Conservation (phyloP, 225 moss, liverwort and hornwort species). For the Antitrichia curtipendula region DNA sequence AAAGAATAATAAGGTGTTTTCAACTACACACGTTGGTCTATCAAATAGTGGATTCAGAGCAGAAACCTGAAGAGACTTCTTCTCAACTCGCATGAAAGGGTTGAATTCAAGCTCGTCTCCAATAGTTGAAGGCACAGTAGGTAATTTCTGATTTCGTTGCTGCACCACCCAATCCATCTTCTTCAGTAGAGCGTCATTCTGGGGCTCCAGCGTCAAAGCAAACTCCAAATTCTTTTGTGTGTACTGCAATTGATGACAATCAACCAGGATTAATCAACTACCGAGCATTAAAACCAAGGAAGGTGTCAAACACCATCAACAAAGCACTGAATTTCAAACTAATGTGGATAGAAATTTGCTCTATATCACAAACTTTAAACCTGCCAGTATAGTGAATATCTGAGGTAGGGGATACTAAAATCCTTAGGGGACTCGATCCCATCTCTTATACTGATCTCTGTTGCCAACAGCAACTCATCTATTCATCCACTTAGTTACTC, state of each 20-base stretch:
- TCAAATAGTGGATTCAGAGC: background rate
- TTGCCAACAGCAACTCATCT: background rate
- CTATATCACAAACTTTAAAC: background rate
- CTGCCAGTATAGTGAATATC: background rate
- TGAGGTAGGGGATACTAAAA: background rate
- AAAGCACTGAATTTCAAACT: background rate
- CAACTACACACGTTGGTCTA: background rate
- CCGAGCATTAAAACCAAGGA: background rate
- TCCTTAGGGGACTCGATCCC: too few species aligned
- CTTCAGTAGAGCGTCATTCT: slow-evolving; percentile 23
- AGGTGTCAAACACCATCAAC: background rate
- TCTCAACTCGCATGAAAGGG: slow-evolving; percentile 45
- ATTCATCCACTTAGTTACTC: background rate
- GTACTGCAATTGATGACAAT: slow-evolving; percentile 18
- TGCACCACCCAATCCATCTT: slow-evolving; percentile 36
- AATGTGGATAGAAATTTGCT: background rate
- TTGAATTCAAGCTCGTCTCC: slow-evolving; percentile 41
- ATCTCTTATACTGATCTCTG: background rate
- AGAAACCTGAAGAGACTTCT: slow-evolving; percentile 23
- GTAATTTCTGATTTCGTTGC: slow-evolving; percentile 14
- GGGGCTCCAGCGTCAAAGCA: slow-evolving; percentile 29
- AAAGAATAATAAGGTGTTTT: background rate
- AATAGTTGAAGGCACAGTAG: slow-evolving; percentile 38
- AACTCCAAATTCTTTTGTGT: slow-evolving; percentile 44
- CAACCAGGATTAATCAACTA: background rate